Evolutionary conservation across 805 yeast genomes (phyloP).

Genomic region (Hanseniaspora lachancei): DNA sequence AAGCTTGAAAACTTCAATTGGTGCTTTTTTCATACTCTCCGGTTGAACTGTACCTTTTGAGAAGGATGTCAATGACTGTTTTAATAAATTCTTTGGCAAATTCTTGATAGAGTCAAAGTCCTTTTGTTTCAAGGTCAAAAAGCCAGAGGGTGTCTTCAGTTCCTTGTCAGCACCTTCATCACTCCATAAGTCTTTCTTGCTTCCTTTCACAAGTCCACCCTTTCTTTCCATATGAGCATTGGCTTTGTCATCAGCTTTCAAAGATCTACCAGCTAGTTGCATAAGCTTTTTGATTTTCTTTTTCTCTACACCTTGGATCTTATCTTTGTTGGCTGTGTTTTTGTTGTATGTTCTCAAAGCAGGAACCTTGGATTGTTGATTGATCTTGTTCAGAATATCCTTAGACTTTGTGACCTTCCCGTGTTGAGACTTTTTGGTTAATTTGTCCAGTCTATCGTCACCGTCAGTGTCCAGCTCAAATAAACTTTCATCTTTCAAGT

Average conservation of each 20-base stretch:
- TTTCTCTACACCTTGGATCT: constrained; percentile 50
- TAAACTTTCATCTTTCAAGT: constrained; percentile 21
- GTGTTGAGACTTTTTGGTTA: constrained; percentile 30
- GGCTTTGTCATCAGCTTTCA: constrained; percentile 9
- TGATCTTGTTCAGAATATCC: constrained; percentile 53
- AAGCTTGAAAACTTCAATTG: constrained; percentile 41
- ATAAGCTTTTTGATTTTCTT: constrained; percentile 52
- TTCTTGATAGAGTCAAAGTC: constrained; percentile 15
- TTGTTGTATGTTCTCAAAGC: constrained; percentile 35
- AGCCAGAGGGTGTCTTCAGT: constrained; percentile 23
- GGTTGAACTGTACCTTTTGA: constrained; percentile 45
- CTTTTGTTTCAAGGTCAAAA: constrained; percentile 18
- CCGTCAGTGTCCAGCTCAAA: constrained; percentile 54
- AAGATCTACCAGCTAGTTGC: constrained; percentile 56
- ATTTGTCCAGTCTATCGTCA: constrained; percentile 34
- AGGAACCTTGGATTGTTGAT: constrained; percentile 56
- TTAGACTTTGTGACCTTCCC: constrained; percentile 40
- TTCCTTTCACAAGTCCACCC: constrained; percentile 43
- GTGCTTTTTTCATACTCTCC: constrained; percentile 37
- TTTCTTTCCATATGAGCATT: constrained; percentile 34
- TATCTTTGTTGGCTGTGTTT: constrained; percentile 29
- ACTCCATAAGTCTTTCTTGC: constrained; percentile 59
- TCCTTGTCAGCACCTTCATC: constrained; percentile 19
- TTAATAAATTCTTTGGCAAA: constrained; percentile 32
- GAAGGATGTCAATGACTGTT: constrained; percentile 33